Evolutionary conservation across 2,329 filamentous ascomycete genomes (phyloP), one percentile per base, ranked within the genome.

Genomic region (Pseudogymnoascus sp.): DNA sequence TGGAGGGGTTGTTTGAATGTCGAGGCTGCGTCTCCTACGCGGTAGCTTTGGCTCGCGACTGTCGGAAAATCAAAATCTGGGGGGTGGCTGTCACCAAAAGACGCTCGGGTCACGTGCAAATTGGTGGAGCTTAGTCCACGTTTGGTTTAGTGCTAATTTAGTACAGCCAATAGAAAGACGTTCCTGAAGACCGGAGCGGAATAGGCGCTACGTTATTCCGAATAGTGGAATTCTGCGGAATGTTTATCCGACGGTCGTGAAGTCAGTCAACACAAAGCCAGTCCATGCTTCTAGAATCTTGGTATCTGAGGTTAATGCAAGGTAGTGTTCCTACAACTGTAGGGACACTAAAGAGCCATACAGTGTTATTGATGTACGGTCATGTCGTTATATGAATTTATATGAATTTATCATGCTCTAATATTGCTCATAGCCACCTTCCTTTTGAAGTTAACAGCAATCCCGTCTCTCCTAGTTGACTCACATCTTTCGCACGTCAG

Each of bases 121-220:
- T 4, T 11, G 18, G 28, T 28, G 5, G 28, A 32, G 9, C 47
- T 54, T 32, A 20, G 25, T 8, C 20, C 25, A 2, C 1, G 8
- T 54, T 7, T 18, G 47, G 47, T 6, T 54, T 54, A 12, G 28
- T 20, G n/a, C 6, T 2, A 1, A 20, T 12, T 34, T 34, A 34
- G 28, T 18, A 6, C 16, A 32, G 47, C 47, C 47, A 43, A 47
- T 59, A n/a, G 12, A 12, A 59, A 43, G 32, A 12, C n/a, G 32
- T 30, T 5, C 32, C 34, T 38, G 57, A 14, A 1, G 14, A 30
- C n/a, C 18, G 57, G 34, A 59, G 22, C 34, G 38, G 34, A 37
- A 59, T 37, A 38, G 25, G 38, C 43, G 59, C 37, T 60, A 60
- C 43, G 58, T 47, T 60, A 14, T 28, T 47, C 35, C 59, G 30